A percentile compares a stretch with the other conserved stretches of the same genome.
phyloP scores from a whole-genome alignment of 306 rosid genomes.

The Begonia masoniana region DNA sequence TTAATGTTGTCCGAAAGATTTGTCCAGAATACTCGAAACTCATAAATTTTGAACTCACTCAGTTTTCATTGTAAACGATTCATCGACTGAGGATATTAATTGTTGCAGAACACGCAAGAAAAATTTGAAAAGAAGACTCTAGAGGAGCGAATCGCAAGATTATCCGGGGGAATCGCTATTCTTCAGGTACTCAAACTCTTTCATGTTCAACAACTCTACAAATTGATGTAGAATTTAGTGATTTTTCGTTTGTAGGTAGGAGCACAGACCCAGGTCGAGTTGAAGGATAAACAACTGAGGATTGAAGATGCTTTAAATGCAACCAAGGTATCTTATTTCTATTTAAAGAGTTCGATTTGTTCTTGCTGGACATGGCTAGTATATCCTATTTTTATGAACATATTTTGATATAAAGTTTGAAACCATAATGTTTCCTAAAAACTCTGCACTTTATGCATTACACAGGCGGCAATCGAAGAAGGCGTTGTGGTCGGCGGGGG shows the following conservation, averaged over 20 bases:
- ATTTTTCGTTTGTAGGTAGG: conserved; percentile 55
- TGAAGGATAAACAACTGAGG: conserved; percentile 83
- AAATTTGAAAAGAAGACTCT: conserved; percentile 68
- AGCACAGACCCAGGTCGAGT: conserved; percentile 86
- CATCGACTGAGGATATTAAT: too few relatives aligned
- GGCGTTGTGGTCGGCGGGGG: conserved; percentile 98
- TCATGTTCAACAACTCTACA: conserved; percentile 6
- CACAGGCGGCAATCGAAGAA: conserved; percentile 89
- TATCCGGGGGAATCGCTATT: conserved; percentile 80
- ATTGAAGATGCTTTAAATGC: conserved; percentile 91
- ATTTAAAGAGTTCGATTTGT: conserved; percentile 4
- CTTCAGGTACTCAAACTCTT: conserved; percentile 43
- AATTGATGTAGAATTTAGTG: conserved; percentile 2
- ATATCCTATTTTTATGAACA: too few relatives aligned
- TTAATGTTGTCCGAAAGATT: too few relatives aligned
- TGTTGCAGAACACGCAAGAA: conserved; percentile 63
- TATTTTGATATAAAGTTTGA: too few relatives aligned
- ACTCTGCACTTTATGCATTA: conserved; percentile 3
- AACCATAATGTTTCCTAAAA: too few relatives aligned
- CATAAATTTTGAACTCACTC: too few relatives aligned
- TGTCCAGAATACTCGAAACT: too few relatives aligned
- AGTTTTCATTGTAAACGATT: too few relatives aligned
- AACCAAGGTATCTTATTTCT: conserved; percentile 47
- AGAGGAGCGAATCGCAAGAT: conserved; percentile 78
- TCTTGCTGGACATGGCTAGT: too few relatives aligned